Conservation (phyloP, 2,329 filamentous ascomycete genomes). For the Alternaria metachromatica region DNA sequence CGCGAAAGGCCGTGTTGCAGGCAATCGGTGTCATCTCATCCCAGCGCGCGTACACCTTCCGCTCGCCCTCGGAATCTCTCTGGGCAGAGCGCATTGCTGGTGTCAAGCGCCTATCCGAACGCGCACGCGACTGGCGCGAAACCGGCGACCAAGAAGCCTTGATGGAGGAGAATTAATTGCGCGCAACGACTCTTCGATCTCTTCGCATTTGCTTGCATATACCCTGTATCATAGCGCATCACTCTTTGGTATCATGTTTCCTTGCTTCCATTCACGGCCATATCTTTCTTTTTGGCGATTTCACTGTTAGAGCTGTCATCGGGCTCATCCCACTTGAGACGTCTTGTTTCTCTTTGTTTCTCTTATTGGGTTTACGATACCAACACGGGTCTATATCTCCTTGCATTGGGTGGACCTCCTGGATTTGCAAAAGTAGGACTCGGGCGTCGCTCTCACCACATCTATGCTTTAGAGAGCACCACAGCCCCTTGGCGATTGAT, state of each 20-base stretch:
- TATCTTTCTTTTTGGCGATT: slow-evolving; percentile 21
- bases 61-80: slow-evolving; percentile 84
- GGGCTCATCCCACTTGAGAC: slow-evolving; percentile 13
- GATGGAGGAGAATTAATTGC: slow-evolving; percentile 57
- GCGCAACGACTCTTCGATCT: slow-evolving; percentile 11
- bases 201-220: slow-evolving; percentile 20
- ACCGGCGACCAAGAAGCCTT: slow-evolving; percentile 74
- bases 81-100: slow-evolving; percentile 86
- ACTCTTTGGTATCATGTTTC: slow-evolving; percentile 18
- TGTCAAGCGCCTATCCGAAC: slow-evolving; percentile 80
- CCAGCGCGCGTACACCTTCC: slow-evolving; percentile 91
- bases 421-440: slow-evolving; percentile 27
- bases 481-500: slow-evolving; percentile 23
- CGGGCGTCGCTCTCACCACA: slow-evolving; percentile 14
- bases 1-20: slow-evolving; percentile 92
- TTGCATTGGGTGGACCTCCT: slow-evolving; percentile 12
- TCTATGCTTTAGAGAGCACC: slow-evolving; percentile 25
- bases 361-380: slow-evolving; percentile 27
- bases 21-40: slow-evolving; percentile 96
- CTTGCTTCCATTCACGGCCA: slow-evolving; percentile 17
- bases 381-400: slow-evolving; percentile 20
- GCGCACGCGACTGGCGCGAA: slow-evolving; percentile 91
- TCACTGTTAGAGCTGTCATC: slow-evolving; percentile 9
- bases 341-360: slow-evolving; percentile 10
- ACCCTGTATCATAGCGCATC: slow-evolving; percentile 30